phyloP scores from a whole-genome alignment of 768 basidiomycete genomes.

The Zangia roseola region DNA sequence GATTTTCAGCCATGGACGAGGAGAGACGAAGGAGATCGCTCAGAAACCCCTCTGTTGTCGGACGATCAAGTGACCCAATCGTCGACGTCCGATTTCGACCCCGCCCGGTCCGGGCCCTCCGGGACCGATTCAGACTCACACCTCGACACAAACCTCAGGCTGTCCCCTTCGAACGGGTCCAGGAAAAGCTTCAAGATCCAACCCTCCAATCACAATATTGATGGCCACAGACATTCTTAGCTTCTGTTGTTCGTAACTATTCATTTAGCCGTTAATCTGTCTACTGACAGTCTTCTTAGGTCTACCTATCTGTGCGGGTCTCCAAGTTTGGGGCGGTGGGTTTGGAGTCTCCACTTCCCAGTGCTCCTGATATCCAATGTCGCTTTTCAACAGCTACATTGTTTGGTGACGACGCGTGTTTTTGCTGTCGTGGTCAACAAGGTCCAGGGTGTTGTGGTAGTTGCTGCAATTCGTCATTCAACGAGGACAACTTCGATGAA shows the following conservation, averaged over 20 bases:
- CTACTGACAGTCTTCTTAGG: constrained; percentile 9
- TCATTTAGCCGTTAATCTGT: background rate
- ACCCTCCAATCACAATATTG: constrained; percentile 5
- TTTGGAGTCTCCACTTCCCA: background rate
- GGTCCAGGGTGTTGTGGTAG: constrained; percentile 27
- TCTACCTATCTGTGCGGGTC: constrained; percentile 9
- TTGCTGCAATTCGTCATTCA: constrained; percentile 29
- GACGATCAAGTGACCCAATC: too few species aligned
- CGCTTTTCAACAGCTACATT: constrained; percentile 14
- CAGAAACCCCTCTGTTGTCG: too few species aligned
- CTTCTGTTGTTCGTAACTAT: constrained; percentile 24
- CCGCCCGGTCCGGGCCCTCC: too few species aligned
- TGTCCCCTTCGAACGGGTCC: too few species aligned
- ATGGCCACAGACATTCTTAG: constrained; percentile 13
- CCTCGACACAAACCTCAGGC: too few species aligned
- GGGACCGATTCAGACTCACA: too few species aligned
- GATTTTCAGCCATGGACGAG: too few species aligned
- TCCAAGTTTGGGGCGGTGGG: constrained; percentile 27
- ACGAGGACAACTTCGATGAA: constrained; percentile 31
- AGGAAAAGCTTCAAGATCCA: too few species aligned
- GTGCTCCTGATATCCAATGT: background rate
- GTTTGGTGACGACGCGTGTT: constrained; percentile 14
- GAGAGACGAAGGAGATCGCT: too few species aligned
- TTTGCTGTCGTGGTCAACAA: constrained; percentile 26
- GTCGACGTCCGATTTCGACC: too few species aligned